A percentile compares a stretch with the other conserved stretches of the same genome.
phyloP scores from a whole-genome alignment of 1,284 basidiomycete species.

The Apiotrichum domesticum region DNA sequence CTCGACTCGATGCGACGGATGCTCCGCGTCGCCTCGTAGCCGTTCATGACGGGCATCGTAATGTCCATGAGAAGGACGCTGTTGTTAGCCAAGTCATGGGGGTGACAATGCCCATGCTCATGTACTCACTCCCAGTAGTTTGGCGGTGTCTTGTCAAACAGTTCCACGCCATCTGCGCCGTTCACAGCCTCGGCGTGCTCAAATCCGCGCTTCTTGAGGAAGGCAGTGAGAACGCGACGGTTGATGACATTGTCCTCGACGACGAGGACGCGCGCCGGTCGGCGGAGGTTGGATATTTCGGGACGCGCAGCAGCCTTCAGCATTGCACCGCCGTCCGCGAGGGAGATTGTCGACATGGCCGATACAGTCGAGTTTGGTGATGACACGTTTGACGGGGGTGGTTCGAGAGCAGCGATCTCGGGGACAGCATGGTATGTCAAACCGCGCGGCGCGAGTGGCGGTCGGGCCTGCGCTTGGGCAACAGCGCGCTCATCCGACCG shows the following conservation, averaged over 20 bases:
- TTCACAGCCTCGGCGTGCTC: slow-evolving; percentile 73
- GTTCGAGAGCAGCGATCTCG: slow-evolving; percentile 4
- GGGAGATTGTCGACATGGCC: slow-evolving; percentile 46
- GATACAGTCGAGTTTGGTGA: slow-evolving; percentile 36
- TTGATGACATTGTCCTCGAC: slow-evolving; percentile 72
- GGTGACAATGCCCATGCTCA: no score
- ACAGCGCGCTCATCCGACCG: slow-evolving; percentile 42
- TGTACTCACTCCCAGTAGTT: slow-evolving; percentile 56
- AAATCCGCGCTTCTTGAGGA: slow-evolving; percentile 64
- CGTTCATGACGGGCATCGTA: slow-evolving; percentile 88
- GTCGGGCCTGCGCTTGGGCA: slow-evolving; percentile 18
- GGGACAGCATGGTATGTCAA: slow-evolving; percentile 35
- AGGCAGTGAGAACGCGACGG: slow-evolving; percentile 58
- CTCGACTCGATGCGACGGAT: slow-evolving; percentile 72
- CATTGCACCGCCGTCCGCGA: slow-evolving; percentile 51
- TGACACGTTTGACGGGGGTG: slow-evolving; percentile 5
- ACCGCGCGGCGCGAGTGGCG: slow-evolving; percentile 36
- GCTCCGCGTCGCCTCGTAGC: slow-evolving; percentile 72
- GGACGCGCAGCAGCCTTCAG: slow-evolving; percentile 32
- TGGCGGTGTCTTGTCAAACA: slow-evolving; percentile 63
- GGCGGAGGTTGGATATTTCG: slow-evolving; percentile 37
- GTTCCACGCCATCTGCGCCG: slow-evolving; percentile 74
- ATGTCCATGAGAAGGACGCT: slow-evolving; percentile 82
- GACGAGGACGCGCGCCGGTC: slow-evolving; percentile 60
- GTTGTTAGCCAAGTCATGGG: neutral